These are phyloP conservation scores for Aspergillus terreus DNA, from an alignment of 2,329 filamentous ascomycete species.

Conservation along the genomic window DNA sequence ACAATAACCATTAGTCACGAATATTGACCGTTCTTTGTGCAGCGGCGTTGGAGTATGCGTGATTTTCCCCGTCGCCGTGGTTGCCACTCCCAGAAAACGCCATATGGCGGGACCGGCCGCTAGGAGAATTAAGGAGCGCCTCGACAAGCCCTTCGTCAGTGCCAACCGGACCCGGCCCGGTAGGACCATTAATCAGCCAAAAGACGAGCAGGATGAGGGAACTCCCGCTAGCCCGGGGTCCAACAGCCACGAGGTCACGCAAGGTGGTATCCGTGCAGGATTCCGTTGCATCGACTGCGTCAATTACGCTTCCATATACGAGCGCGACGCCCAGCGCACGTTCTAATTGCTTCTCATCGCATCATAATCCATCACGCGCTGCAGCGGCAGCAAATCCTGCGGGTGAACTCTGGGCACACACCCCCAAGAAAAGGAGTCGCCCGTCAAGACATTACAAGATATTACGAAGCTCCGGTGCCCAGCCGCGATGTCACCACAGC, in stretches of 20 bases:
- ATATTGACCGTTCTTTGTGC: background rate
- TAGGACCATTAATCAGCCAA: too few relatives aligned
- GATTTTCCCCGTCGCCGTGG: too few relatives aligned
- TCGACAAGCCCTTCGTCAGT: too few relatives aligned
- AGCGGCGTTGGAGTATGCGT: too few relatives aligned
- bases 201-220: background rate
- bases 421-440: background rate
- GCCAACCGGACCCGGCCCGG: too few relatives aligned
- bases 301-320: background rate
- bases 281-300: background rate
- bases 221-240: background rate
- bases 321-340: background rate
- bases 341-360: too few relatives aligned
- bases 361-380: background rate
- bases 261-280: constrained; percentile 2
- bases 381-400: background rate
- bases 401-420: too few relatives aligned
- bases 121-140: too few relatives aligned
- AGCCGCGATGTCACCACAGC: constrained; percentile 7
- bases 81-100: too few relatives aligned
- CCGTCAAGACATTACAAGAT: background rate
- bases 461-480: background rate
- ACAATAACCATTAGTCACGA: background rate
- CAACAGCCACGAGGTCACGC: constrained; percentile 3
- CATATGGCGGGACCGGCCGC: too few relatives aligned